A percentile compares a stretch with the other conserved stretches of the same genome.
These are phyloP conservation scores for Fagus sylvatica DNA, from an alignment of 306 rosid species.

Conservation along the genomic window DNA sequence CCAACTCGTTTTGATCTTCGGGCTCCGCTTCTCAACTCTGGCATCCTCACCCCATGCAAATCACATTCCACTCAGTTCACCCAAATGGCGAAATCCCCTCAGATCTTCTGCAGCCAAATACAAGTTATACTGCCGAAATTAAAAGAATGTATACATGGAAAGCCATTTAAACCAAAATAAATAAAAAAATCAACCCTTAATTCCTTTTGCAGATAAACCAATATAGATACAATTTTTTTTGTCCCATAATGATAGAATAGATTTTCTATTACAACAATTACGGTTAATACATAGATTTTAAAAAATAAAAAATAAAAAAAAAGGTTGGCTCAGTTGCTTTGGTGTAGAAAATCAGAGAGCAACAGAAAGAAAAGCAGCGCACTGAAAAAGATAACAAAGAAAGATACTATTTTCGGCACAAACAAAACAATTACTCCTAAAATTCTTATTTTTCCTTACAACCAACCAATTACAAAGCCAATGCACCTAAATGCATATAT, in stretches of 20 bases:
- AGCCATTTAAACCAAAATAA: slow-evolving; percentile 7
- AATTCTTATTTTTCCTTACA: slow-evolving; percentile 15
- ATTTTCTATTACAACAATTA: not conserved
- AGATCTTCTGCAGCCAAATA: slow-evolving; percentile 40
- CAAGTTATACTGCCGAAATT: not conserved
- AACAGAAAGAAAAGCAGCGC: slow-evolving; percentile 33
- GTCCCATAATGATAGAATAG: not conserved
- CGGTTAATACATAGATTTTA: not conserved
- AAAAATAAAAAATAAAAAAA: slow-evolving; percentile 7
- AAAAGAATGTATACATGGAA: not conserved
- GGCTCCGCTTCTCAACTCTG: slow-evolving; percentile 98
- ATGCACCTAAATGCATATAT: slow-evolving; percentile 34
- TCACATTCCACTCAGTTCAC: slow-evolving; percentile 60
- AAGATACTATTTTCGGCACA: slow-evolving; percentile 33
- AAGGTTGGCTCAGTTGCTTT: slow-evolving; percentile 11
- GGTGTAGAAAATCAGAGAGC: slow-evolving; percentile 17
- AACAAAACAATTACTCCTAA: slow-evolving; percentile 20
- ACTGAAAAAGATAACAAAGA: slow-evolving; percentile 34
- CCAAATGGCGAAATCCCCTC: not conserved
- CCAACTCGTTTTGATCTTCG: slow-evolving; percentile 93
- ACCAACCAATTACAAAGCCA: slow-evolving; percentile 22
- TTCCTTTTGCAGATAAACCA: not conserved
- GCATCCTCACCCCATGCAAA: slow-evolving; percentile 99
- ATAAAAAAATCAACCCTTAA: not conserved
- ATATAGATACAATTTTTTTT: not conserved